These are phyloP conservation scores for Hortaea sp. DNA, from an alignment of 2,329 filamentous ascomycete genomes.

Conservation along the genomic window DNA sequence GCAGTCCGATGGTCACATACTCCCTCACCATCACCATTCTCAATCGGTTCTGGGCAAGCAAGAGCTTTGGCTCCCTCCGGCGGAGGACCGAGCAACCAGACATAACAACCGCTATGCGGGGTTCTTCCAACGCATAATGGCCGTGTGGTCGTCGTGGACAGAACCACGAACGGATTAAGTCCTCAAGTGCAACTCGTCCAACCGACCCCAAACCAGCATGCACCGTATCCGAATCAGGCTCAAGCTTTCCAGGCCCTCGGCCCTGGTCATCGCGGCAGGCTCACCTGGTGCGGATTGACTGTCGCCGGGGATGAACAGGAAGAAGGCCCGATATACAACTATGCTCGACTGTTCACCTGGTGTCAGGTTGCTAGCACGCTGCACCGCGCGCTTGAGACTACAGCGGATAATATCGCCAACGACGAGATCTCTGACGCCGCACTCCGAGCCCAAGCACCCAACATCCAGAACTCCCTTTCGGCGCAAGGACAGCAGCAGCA, in stretches of 20 bases:
- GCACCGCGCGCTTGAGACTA: constrained; percentile 6
- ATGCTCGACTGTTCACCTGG: constrained; percentile 17
- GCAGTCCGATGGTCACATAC: constrained; percentile 18
- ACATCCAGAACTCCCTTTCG: not conserved
- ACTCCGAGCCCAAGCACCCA: not conserved
- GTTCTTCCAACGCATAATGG: constrained; percentile 6
- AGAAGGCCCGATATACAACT: constrained; percentile 18
- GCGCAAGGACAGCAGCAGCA: not conserved
- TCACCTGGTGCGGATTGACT: constrained; percentile 10
- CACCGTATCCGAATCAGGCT: too few relatives aligned
- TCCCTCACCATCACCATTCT: constrained; percentile 15
- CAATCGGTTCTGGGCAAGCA: constrained; percentile 11
- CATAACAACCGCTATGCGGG: constrained; percentile 2
- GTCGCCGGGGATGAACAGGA: constrained; percentile 15
- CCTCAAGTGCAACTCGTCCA: too few relatives aligned
- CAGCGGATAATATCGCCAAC: constrained; percentile 8
- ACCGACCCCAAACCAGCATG: too few relatives aligned
- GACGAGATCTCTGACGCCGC: not conserved
- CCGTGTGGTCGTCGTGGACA: not conserved
- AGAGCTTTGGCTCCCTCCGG: constrained; percentile 8
- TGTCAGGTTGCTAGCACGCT: constrained; percentile 12
- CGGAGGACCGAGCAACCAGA: constrained; percentile 7
- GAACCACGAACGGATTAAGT: too few relatives aligned
- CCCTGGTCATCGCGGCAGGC: not conserved
- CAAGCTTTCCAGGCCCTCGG: constrained; percentile 11